A percentile compares a stretch with the other conserved stretches of the same genome.
phyloP scores from a whole-genome alignment of 306 rosid species.

The Nissolia schottii region DNA sequence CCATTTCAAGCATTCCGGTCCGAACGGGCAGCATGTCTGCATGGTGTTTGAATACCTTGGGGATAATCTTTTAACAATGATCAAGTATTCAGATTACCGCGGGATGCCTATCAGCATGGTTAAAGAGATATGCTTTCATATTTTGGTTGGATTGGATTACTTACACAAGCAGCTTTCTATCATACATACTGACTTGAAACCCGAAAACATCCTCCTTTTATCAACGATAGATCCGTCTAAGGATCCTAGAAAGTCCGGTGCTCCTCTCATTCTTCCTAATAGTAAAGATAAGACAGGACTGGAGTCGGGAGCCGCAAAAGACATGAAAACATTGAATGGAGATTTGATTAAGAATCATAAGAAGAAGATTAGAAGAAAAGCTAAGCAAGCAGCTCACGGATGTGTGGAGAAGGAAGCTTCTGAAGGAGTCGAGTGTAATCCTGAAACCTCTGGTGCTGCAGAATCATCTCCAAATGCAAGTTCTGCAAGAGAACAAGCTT shows the following conservation, averaged over 20 bases:
- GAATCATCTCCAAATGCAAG: constrained; percentile 56
- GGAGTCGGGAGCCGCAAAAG: constrained; percentile 48
- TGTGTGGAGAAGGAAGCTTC: constrained; percentile 64
- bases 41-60: constrained; percentile 97
- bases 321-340: constrained; percentile 57
- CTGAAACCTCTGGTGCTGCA: constrained; percentile 41
- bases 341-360: constrained; percentile 73
- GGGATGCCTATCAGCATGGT: constrained; percentile 84
- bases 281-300: constrained; percentile 51
- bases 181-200: constrained; percentile 95
- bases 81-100: constrained; percentile 74
- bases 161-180: constrained; percentile 89
- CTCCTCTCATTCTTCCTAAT: constrained; percentile 57
- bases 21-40: constrained; percentile 93
- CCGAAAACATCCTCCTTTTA: constrained; percentile 77
- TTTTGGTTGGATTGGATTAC: constrained; percentile 91
- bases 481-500: constrained; percentile 41
- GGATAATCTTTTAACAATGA: constrained; percentile 85
- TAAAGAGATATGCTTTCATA: constrained; percentile 82
- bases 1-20: constrained; percentile 95
- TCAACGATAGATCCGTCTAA: constrained; percentile 76
- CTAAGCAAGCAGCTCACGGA: constrained; percentile 89
- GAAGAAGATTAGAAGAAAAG: constrained; percentile 81
- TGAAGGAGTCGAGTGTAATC: constrained; percentile 51
- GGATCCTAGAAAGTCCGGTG: constrained; percentile 75